Evolutionary conservation across 352 stramenopile species (phyloP).

Genomic region (Globisporangium camurandrum): DNA sequence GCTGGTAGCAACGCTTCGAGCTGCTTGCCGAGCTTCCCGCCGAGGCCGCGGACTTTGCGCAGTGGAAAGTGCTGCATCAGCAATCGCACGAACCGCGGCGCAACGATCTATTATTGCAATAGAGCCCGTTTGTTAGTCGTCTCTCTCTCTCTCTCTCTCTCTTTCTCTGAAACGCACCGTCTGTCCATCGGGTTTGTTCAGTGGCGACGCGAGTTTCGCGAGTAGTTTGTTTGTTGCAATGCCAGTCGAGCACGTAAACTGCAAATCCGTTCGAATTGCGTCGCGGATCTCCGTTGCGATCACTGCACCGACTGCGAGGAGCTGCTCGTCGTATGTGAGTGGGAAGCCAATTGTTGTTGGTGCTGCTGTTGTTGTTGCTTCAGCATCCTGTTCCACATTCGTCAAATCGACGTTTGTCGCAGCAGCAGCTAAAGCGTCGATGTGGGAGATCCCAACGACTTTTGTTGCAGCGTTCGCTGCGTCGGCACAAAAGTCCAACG

Average conservation of each 20-base stretch:
- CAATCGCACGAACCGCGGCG: slow-evolving; percentile 43
- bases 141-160: no score
- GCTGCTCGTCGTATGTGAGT: slow-evolving; percentile 48
- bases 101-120: slow-evolving; percentile 57
- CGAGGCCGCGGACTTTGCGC: slow-evolving; percentile 65
- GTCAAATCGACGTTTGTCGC: no score
- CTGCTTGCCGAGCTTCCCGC: slow-evolving; percentile 69
- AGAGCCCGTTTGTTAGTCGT: no score
- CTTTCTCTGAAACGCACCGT: no score
- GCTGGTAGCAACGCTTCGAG: slow-evolving; percentile 53
- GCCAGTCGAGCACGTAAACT: slow-evolving; percentile 77
- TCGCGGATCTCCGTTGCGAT: slow-evolving; percentile 72
- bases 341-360: no score
- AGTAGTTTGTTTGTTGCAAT: slow-evolving; percentile 75
- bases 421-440: no score
- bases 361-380: no score
- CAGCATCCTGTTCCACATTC: slow-evolving; percentile 19
- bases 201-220: slow-evolving; percentile 65
- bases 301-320: slow-evolving; percentile 53
- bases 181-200: slow-evolving; percentile 81
- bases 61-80: slow-evolving; percentile 71
- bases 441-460: slow-evolving; percentile 50
- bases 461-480: slow-evolving; percentile 51
- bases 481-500: slow-evolving; percentile 61
- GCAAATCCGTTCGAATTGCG: slow-evolving; percentile 45